Base-by-base conservation (phyloP, 192 early-diverging fungal genomes). In the Haplosporangium gracile region DNA sequence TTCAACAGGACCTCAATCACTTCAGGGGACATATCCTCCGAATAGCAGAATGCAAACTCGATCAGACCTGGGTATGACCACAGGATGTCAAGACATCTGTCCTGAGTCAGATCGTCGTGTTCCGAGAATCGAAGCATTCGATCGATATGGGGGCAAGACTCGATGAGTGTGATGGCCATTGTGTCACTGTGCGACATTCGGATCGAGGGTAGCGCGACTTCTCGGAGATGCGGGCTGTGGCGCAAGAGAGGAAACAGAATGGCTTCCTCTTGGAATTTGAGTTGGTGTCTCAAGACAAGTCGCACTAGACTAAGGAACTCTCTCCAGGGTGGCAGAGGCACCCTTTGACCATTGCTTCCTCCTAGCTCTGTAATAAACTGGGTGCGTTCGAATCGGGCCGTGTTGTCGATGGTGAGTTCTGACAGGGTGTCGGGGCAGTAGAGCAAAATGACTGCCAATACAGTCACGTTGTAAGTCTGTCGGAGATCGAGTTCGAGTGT, bases 101-200 rank as follows among this genome's bases (percentile, higher is more conserved):
- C 29, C 11, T 65, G 60, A 0, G 60, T 65, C 26, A 65, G 10
- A 11, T 65, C 60, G 0, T 65, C 60, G 3, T 65, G 60, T 15
- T 65, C 60, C 60, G 60, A 65, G 26, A 65, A 65, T 29, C 60
- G 60, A 65, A 65, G 60, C 60, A 65, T 32, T 65, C 60, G 60
- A 15, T 32, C 60, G 29, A 65, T 65, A 32, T 65, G n/a, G n/a
- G 60, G 60, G 11, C 60, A 65, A 15, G 29, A 65, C 10, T 65
- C 60, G 60, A 65, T 65, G 7, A 65, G 29, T 9, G 15, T 26
- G 11, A 29, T 15, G 29, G 32, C 60, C 60, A 65, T 65, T 11
- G n/a, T 29, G 11, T 65, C 60, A 13, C 60, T 65, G 29, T 65
- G 60, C 10, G 60, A 65, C 60, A 65, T 65, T 26, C 60, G 60